A percentile compares a stretch with the other conserved stretches of the same genome.
These are phyloP conservation scores for Coccomyxa subellipsoidea DNA, from an alignment of 163 green algal species.

Conservation along the genomic window DNA sequence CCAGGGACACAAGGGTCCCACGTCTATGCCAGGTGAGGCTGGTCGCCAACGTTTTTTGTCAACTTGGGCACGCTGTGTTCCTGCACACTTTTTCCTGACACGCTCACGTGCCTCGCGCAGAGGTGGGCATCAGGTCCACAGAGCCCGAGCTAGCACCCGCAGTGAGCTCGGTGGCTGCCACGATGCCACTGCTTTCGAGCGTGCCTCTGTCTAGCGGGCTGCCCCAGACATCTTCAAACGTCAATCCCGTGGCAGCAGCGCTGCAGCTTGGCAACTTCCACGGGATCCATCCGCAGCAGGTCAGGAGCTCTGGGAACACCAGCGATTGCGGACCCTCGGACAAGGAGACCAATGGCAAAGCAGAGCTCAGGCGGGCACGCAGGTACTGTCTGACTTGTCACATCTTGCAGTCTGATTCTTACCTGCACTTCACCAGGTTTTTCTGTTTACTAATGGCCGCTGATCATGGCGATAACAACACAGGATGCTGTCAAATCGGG, in stretches of 20 bases:
- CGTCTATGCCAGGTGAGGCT: neutral
- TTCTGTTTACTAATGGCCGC: neutral
- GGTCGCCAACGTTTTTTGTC: neutral
- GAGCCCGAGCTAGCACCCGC: neutral
- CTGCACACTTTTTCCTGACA: neutral
- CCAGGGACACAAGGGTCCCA: neutral
- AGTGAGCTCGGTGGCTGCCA: neutral
- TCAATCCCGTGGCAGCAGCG: neutral
- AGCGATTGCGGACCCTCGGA: neutral
- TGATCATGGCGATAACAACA: neutral
- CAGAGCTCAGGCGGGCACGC: conserved; percentile 35
- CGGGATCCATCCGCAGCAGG: neutral
- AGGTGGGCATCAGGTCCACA: neutral
- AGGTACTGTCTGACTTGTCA: conserved; percentile 22
- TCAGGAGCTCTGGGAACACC: neutral
- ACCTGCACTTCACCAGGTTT: neutral
- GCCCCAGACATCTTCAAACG: neutral
- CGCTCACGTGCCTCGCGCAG: neutral
- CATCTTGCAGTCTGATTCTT: neutral
- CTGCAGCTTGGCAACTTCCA: conserved; percentile 5
- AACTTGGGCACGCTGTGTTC: neutral
- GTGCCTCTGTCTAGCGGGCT: neutral
- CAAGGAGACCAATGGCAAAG: conserved; percentile 25
- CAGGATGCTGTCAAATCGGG: conserved; percentile 90
- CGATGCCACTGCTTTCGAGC: neutral